These are phyloP conservation scores for Linum usitatissimum DNA, from an alignment of 345 rosid species.

Conservation along the genomic window DNA sequence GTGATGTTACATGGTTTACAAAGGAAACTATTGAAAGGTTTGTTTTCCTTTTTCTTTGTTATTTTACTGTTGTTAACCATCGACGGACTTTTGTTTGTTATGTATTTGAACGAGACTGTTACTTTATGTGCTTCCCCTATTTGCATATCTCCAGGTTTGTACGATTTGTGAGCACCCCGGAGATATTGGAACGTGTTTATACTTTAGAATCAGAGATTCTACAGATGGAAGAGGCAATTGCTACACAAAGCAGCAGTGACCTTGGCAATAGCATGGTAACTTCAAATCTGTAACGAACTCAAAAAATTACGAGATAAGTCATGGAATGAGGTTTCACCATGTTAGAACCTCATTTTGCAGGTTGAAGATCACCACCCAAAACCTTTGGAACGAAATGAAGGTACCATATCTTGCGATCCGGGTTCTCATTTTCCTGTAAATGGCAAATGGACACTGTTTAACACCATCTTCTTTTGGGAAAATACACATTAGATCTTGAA, in stretches of 20 bases:
- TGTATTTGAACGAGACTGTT: not conserved
- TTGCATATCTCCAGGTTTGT: slow-evolving; percentile 60
- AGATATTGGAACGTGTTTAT: slow-evolving; percentile 70
- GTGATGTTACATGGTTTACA: slow-evolving; percentile 69
- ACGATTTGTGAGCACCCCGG: slow-evolving; percentile 95
- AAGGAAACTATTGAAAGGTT: slow-evolving; percentile 78
- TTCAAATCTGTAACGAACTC: slow-evolving; percentile 11
- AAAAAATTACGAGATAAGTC: slow-evolving; percentile 2
- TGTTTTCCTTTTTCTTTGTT: not conserved
- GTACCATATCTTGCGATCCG: slow-evolving; percentile 25
- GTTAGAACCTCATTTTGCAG: slow-evolving; percentile 27
- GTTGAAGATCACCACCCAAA: slow-evolving; percentile 40
- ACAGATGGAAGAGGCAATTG: slow-evolving; percentile 87
- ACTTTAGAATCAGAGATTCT: slow-evolving; percentile 78
- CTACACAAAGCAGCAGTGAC: slow-evolving; percentile 56
- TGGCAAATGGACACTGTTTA: not conserved
- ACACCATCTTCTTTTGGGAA: not conserved
- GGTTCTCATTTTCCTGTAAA: not conserved
- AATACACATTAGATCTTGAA: not conserved
- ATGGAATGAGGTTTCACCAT: slow-evolving; percentile 10
- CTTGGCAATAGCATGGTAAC: slow-evolving; percentile 47
- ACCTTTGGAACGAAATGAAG: slow-evolving; percentile 43
- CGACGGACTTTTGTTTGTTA: not conserved
- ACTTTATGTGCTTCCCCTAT: slow-evolving; percentile 3
- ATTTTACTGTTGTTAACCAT: not conserved